Evolutionary conservation across 257 asterid species (phyloP).

Genomic region (Solanum chmielewskii): DNA sequence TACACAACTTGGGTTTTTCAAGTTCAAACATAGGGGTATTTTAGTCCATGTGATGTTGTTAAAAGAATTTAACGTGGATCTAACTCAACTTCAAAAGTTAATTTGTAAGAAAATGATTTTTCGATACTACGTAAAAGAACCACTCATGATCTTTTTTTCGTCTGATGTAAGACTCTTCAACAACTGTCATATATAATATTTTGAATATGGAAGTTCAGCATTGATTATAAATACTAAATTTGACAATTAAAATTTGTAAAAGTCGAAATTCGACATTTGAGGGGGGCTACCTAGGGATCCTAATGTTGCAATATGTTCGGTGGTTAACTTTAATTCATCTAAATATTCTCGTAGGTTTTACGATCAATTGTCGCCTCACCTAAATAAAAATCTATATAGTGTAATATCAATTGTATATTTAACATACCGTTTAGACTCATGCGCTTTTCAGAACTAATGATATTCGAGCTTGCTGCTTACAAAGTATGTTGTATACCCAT

Average conservation of each 20-base stretch:
- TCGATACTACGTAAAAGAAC: rapidly evolving
- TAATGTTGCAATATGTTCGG: no score
- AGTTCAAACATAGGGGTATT: neutral
- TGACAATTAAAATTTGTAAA: neutral
- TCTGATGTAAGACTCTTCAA: no score
- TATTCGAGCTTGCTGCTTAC: neutral
- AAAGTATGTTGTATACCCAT: neutral
- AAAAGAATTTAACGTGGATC: rapidly evolving
- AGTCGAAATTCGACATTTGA: neutral
- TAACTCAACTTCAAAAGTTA: neutral
- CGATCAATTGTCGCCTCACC: no score
- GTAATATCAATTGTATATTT: no score
- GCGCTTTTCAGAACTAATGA: neutral
- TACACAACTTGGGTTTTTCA: neutral
- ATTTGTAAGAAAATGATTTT: rapidly evolving
- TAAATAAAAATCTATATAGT: no score
- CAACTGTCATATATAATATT: neutral
- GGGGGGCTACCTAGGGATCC: neutral
- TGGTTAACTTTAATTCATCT: neutral
- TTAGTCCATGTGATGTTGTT: neutral
- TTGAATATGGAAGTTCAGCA: neutral
- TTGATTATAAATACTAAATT: neutral
- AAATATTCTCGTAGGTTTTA: neutral
- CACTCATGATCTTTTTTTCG: rapidly evolving
- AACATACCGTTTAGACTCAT: neutral